Percentiles rank a stretch among this genome's conserved stretches.
Evolutionary conservation across 768 basidiomycete species (phyloP).

Genomic region (Hygrophorus pudorinus): DNA sequence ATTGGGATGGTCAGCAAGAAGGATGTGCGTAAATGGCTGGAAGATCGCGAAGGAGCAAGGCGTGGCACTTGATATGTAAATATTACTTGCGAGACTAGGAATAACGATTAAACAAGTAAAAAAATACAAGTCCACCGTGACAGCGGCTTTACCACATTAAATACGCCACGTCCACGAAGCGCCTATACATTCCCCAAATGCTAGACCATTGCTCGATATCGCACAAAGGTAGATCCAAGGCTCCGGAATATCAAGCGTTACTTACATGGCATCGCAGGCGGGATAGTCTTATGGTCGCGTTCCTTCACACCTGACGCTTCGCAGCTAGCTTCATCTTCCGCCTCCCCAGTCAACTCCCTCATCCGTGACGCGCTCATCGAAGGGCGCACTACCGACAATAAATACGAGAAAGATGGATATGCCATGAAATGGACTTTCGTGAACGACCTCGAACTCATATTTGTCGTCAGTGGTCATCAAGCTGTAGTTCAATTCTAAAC

Average conservation of each 20-base stretch:
- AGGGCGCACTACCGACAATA: constrained; percentile 70
- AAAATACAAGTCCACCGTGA: too few relatives aligned
- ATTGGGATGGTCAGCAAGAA: constrained; percentile 63
- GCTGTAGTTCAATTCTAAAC: constrained; percentile 1
- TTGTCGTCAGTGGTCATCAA: constrained; percentile 50
- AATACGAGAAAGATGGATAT: constrained; percentile 90
- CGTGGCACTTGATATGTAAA: background rate
- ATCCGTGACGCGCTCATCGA: constrained; percentile 90
- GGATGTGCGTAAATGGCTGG: constrained; percentile 77
- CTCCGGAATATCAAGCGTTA: background rate
- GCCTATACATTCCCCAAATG: constrained; percentile 39
- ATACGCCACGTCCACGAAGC: background rate
- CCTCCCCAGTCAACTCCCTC: constrained; percentile 81
- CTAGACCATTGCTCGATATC: constrained; percentile 95
- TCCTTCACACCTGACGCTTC: constrained; percentile 88
- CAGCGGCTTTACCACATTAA: too few relatives aligned
- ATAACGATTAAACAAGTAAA: too few relatives aligned
- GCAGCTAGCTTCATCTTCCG: constrained; percentile 53
- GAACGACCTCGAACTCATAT: constrained; percentile 93
- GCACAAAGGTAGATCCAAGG: constrained; percentile 57
- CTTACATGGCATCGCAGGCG: constrained; percentile 40
- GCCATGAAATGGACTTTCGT: constrained; percentile 91
- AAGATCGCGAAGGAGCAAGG: constrained; percentile 26
- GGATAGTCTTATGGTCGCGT: constrained; percentile 88
- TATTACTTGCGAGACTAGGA: too few relatives aligned